Evolutionary conservation across 768 basidiomycete species (phyloP), one percentile per base, ranked within the genome.

Genomic region (Trametes elegans): DNA sequence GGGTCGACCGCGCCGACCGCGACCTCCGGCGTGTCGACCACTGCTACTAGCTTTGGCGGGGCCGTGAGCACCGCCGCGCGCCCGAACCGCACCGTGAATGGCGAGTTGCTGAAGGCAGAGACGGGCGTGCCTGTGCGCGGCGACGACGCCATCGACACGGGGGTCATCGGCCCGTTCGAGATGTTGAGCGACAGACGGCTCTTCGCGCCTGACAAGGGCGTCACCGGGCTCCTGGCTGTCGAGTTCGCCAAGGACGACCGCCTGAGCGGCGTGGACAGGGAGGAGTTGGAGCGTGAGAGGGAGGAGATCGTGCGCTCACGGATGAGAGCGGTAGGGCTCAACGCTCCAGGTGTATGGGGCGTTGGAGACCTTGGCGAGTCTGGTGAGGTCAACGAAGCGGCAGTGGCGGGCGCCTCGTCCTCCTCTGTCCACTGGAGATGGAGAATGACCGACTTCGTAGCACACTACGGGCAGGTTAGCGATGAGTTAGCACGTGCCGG

Each of bases 1-100:
- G 90, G 83, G 68, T 95, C 93, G 8, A 93, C 88, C 21, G 92
- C 89, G 8, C 93, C 93, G 32, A 92, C 83, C n/a, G 85, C 91
- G 8, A 93, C 85, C 66, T 93, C 93, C 0, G 91, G 90, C 9
- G 90, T 93, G 68, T 89, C 89, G 16, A 94, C 86, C 27, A 93
- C 73, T 4, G 87, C 90, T 16, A 94, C 80, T 26, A 94, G 72
- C 65, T 85, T 85, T 14, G 93, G 92, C n/a, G 90, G 88, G 14
- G 87, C 87, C 10, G 87, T 90, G 70, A 93, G 70, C 39, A 88
- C 84, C 13, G 88, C 83, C 0, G 89, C 87, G 13, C 87, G 76
- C 0, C 88, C 88, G 58, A 78, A 87, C 26, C 80, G 70, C 16
- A 82, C 67, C 0, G 78, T 62, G 60, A 81, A 81, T 63, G 10